Conservation (phyloP, 108 stramenopile species). For the Cyclostephanos tholiformis region DNA sequence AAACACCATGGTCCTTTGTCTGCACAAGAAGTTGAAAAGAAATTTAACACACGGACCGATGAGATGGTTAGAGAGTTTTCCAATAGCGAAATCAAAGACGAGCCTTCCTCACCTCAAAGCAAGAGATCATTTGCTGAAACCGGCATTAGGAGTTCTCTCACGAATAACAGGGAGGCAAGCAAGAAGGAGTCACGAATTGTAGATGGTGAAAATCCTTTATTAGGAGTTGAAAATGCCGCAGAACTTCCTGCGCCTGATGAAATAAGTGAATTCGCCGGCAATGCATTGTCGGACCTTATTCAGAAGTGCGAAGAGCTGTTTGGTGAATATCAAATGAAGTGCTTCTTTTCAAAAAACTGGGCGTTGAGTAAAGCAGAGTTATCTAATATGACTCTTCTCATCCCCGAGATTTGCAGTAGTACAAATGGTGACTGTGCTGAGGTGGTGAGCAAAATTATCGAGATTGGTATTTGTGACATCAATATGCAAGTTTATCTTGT, state of each 20-base stretch:
- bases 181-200: conserved; percentile 22
- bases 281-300: conserved; percentile 34
- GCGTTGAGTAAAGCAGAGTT: conserved; percentile 56
- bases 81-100: conserved; percentile 26
- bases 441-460: conserved; percentile 37
- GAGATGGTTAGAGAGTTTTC: no score
- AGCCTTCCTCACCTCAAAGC: conserved; percentile 34
- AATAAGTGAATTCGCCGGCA: conserved; percentile 29
- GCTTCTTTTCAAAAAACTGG: conserved; percentile 64
- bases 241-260: conserved; percentile 62
- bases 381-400: conserved; percentile 47
- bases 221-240: conserved; percentile 53
- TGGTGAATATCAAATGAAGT: conserved; percentile 53
- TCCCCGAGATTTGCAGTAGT: conserved; percentile 28
- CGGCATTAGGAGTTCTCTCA: not conserved
- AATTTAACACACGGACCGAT: conserved; percentile 17
- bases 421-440: conserved; percentile 37
- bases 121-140: conserved; percentile 8
- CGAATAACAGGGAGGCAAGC: conserved; percentile 7
- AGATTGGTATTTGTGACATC: conserved; percentile 39
- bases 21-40: conserved; percentile 22
- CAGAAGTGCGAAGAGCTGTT: conserved; percentile 45
- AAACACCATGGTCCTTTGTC: not conserved
- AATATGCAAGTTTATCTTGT: conserved; percentile 53
- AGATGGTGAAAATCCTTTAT: conserved; percentile 54